Base-by-base conservation (phyloP, 805 yeast species). In the Lipomyces kockii region DNA sequence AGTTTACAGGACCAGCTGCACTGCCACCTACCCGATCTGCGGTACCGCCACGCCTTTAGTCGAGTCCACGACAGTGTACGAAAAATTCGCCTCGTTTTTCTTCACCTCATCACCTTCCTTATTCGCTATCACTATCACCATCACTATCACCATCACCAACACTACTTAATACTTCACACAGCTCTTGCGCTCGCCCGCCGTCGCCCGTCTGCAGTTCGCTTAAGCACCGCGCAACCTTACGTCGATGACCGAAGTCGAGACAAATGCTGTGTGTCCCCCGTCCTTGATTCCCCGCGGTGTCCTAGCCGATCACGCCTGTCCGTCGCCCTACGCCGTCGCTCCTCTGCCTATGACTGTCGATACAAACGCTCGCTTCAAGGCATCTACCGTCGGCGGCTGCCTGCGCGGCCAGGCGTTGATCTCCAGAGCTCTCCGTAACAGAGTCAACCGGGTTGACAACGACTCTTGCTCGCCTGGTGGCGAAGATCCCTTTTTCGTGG, bases 401-500 rank as follows among this genome's bases (percentile, higher is more conserved):
- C 20, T 60, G 39, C 65, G 62, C 60, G 69, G 69, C 29, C 66
- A 67, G 68, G 68, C 63, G 32, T 63, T 69, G 62, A 57, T 69
- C 62, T 69, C 72, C 17, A 64, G 66, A 17, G 72, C 71, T 3
- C 60, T 69, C 53, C 71, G 71, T 29, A 61, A 58, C 66, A 46
- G 68, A 20, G 62, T 69, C 64, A 62, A 57, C 52, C 39, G 34
- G 1, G 81, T 89, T 68, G 86, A 89, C 76, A 81, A 80, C 65
- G 87, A 85, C 58, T 78, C 80, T 35, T 89, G 93, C 78, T 85
- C 80, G 46, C 86, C 94, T 5, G 95, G 91, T 61, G 92, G 86
- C 27, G 96, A 92, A 76, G 89, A 90, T 74, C 87, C 98, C 6
- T 94, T 94, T 76, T 94, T 89, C 74, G 91, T 94, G 56, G 90